A percentile compares a stretch with the other conserved stretches of the same genome.
These are phyloP conservation scores for Aspergillus kassunensis DNA, from an alignment of 495 filamentous ascomycete species.

Conservation along the genomic window DNA sequence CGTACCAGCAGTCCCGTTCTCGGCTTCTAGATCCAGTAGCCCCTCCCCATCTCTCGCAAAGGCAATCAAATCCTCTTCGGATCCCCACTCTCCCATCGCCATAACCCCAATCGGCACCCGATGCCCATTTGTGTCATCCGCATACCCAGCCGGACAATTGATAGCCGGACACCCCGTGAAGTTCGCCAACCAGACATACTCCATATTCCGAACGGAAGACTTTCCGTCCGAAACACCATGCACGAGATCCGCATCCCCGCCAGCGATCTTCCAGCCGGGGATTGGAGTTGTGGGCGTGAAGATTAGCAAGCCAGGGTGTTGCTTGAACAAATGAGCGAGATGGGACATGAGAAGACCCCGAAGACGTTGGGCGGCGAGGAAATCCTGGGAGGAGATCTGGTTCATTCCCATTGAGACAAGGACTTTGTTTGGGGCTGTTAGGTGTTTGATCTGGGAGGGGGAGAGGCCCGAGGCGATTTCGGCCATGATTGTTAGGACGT, in stretches of 20 bases:
- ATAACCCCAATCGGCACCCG: constrained; percentile 79
- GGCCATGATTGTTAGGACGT: constrained; percentile 74
- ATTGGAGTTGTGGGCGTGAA: constrained; percentile 75
- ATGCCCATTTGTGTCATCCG: constrained; percentile 45
- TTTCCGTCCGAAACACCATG: constrained; percentile 74
- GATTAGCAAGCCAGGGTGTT: constrained; percentile 72
- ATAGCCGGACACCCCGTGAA: constrained; percentile 76
- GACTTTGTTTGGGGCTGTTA: constrained; percentile 73
- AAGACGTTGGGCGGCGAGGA: constrained; percentile 70
- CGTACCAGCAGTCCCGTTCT: constrained; percentile 1
- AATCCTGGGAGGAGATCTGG: constrained; percentile 63
- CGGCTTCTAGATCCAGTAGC: constrained; percentile 32
- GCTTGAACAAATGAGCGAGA: constrained; percentile 64
- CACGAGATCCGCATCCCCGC: constrained; percentile 48
- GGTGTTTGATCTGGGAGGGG: constrained; percentile 36
- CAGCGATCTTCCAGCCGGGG: constrained; percentile 65
- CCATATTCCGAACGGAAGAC: constrained; percentile 70
- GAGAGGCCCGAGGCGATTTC: constrained; percentile 52
- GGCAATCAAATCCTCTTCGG: constrained; percentile 70
- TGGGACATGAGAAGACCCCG: constrained; percentile 79
- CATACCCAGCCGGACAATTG: constrained; percentile 74
- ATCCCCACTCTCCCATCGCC: constrained; percentile 87
- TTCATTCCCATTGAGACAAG: constrained; percentile 57
- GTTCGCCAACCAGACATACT: constrained; percentile 86
- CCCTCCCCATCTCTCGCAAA: constrained; percentile 70